Evolutionary conservation across 306 rosid genomes (phyloP).

Genomic region (Ziziphus jujuba): DNA sequence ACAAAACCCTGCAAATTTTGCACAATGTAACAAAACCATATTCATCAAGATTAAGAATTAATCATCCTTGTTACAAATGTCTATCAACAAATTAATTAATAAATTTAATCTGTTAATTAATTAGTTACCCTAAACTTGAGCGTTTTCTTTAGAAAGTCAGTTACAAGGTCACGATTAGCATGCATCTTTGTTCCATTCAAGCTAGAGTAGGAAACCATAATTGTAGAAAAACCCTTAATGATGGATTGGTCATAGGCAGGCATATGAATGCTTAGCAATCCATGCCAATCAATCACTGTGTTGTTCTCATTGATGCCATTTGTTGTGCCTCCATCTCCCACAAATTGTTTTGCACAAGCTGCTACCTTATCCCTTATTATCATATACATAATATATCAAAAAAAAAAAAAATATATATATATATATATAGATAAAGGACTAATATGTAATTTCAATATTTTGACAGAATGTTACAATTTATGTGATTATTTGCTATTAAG

Average conservation of each 20-base stretch:
- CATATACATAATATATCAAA: too few species aligned
- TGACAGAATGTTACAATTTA: too few species aligned
- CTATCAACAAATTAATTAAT: not conserved
- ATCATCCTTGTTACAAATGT: not conserved
- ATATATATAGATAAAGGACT: too few species aligned
- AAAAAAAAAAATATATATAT: too few species aligned
- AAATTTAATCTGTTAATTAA: not conserved
- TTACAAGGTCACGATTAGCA: conserved; percentile 1
- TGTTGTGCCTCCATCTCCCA: conserved; percentile 8
- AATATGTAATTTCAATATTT: too few species aligned
- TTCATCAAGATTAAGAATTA: not conserved
- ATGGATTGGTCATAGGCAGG: not conserved
- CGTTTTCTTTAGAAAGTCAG: conserved; percentile 3
- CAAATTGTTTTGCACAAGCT: conserved; percentile 2
- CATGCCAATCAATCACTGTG: conserved; percentile 11
- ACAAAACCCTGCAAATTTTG: conserved; percentile 21
- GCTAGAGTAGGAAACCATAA: conserved; percentile 16
- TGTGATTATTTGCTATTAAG: too few species aligned
- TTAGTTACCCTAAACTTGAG: not conserved
- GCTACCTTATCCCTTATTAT: not conserved
- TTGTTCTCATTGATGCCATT: conserved; percentile 12
- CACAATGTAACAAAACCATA: not conserved
- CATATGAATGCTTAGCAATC: conserved; percentile 5
- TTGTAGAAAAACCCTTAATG: conserved; percentile 1
- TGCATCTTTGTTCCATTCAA: conserved; percentile 14